phyloP scores from a whole-genome alignment of 1,139 yeast genomes.

The Yamadazyma triangularis region DNA sequence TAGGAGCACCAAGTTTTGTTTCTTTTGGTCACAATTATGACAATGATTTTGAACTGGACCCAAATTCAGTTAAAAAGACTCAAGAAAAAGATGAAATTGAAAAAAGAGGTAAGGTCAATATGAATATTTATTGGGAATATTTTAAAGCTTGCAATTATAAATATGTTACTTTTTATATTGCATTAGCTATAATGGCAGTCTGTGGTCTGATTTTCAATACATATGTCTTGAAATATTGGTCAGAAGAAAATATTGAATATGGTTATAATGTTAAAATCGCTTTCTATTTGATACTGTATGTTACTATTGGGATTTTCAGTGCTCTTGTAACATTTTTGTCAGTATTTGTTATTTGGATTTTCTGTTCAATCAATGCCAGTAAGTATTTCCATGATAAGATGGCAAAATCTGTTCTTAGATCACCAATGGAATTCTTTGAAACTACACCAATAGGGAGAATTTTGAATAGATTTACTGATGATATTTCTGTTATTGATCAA shows the following conservation, averaged over 20 bases:
- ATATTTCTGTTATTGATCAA: conserved; percentile 30
- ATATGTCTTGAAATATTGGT: conserved; percentile 35
- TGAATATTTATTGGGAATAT: conserved; percentile 28
- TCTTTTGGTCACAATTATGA: conserved; percentile 19
- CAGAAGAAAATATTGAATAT: conserved; percentile 25
- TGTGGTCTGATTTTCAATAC: conserved; percentile 23
- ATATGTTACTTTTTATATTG: conserved; percentile 22
- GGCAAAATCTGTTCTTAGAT: conserved; percentile 32
- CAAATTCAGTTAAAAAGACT: conserved; percentile 15
- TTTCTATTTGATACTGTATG: conserved; percentile 22
- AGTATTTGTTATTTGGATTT: conserved; percentile 29
- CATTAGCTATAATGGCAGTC: conserved; percentile 17
- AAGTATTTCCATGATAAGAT: conserved; percentile 32
- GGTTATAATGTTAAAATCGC: conserved; percentile 22
- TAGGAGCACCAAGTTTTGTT: conserved; percentile 17
- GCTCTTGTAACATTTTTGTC: conserved; percentile 24
- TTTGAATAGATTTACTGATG: conserved; percentile 37
- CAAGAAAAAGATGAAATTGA: conserved; percentile 27
- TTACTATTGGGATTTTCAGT: conserved; percentile 23
- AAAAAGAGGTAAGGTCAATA: conserved; percentile 29
- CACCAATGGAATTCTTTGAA: conserved; percentile 43
- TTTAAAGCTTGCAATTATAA: conserved; percentile 32
- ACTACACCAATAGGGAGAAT: conserved; percentile 42
- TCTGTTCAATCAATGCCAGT: conserved; percentile 29
- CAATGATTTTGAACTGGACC: conserved; percentile 15